Evolutionary conservation across 345 rosid genomes (phyloP).

Genomic region (Euphorbia pulcherrima): DNA sequence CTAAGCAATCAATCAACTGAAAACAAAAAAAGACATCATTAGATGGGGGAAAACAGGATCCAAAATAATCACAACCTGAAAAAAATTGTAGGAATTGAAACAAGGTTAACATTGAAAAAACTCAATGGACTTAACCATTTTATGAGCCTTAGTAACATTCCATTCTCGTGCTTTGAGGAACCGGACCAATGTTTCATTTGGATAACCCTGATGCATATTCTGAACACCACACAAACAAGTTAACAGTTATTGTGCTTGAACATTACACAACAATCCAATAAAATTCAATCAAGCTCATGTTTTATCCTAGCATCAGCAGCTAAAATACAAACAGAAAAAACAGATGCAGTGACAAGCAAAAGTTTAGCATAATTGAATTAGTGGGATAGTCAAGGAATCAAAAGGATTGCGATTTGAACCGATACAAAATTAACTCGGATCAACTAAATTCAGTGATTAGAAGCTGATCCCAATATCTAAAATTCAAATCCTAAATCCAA

Average conservation of each 20-base stretch:
- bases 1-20: slow-evolving; percentile 31
- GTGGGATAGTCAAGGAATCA: neutral
- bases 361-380: neutral
- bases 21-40: neutral
- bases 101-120: neutral
- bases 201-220: slow-evolving; percentile 33
- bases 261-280: slow-evolving; percentile 3
- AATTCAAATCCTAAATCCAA: neutral
- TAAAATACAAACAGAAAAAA: too few relatives aligned
- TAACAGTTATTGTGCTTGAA: neutral
- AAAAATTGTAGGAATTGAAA: neutral
- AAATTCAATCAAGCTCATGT: too few relatives aligned
- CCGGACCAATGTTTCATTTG: slow-evolving; percentile 26
- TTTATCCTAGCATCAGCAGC: neutral
- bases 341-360: too few relatives aligned
- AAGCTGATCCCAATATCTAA: neutral
- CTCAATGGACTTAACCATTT: slow-evolving; percentile 25
- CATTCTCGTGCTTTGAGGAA: slow-evolving; percentile 35
- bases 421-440: neutral
- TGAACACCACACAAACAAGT: slow-evolving; percentile 8
- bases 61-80: neutral
- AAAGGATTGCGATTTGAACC: neutral
- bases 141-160: slow-evolving; percentile 29
- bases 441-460: neutral
- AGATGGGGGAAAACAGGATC: neutral